Percentiles rank a stretch among this genome's conserved stretches.
Conservation (phyloP, 2,329 filamentous ascomycete species). For the Shiraia sp. region DNA sequence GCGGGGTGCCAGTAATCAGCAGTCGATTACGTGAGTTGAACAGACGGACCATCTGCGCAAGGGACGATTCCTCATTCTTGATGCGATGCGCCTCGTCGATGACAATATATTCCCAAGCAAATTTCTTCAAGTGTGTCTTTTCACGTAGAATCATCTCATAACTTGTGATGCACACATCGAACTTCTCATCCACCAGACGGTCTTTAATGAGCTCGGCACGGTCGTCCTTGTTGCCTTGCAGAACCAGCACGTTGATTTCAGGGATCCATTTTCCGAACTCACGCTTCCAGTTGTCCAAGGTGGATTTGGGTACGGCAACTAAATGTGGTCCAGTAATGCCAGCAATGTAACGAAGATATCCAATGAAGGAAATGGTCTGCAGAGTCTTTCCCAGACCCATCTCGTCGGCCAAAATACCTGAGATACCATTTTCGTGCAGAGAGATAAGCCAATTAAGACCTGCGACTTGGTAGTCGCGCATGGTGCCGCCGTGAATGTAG, state of each 20-base stretch:
- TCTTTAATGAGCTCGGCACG: constrained; percentile 86
- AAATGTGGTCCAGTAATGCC: constrained; percentile 90
- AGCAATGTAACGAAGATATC: constrained; percentile 89
- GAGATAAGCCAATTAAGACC: constrained; percentile 98
- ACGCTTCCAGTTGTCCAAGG: constrained; percentile 96
- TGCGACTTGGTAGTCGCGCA: constrained; percentile 96
- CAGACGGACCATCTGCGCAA: constrained; percentile 93
- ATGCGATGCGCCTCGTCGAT: constrained; percentile 98
- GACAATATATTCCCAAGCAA: constrained; percentile 99
- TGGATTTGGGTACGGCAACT: constrained; percentile 92
- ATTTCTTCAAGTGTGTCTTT: constrained; percentile 92
- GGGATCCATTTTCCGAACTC: constrained; percentile 95
- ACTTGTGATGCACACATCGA: constrained; percentile 96
- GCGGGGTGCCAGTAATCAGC: constrained; percentile 91
- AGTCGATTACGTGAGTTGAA: constrained; percentile 96
- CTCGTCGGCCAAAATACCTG: constrained; percentile 94
- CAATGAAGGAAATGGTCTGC: constrained; percentile 95
- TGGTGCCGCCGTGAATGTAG: constrained; percentile 81
- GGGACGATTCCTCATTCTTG: constrained; percentile 97
- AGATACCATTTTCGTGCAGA: constrained; percentile 97
- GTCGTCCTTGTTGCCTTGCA: constrained; percentile 95
- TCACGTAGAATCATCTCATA: constrained; percentile 99
- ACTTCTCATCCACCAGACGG: constrained; percentile 88
- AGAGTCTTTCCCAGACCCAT: constrained; percentile 98
- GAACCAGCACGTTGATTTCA: constrained; percentile 88